Evolutionary conservation across 768 basidiomycete species (phyloP), one percentile per base, ranked within the genome.

Genomic region (Tulasnella sp.): DNA sequence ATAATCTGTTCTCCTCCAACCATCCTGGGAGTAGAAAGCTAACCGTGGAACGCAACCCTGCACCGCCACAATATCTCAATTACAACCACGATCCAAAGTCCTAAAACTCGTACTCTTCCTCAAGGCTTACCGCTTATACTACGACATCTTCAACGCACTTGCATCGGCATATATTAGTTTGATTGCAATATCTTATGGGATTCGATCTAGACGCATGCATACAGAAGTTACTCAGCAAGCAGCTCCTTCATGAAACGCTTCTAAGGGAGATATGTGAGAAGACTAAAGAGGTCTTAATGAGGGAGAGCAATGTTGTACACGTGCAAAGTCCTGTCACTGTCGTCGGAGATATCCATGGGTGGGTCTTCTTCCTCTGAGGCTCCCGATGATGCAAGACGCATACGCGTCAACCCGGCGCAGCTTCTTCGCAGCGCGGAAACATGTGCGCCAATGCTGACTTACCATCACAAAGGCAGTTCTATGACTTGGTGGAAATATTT

Each of bases 311-410:
- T 78, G 97, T 99, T 72, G 95, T 98, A 8, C 97, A 98, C 78
- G 91, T 99, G 76, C 90, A 88, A 75, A 91, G 96, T 5, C 97
- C 97, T 22, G 94, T 98, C 41, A 99, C 97, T 1, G 97, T 99
- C 35, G 97, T 98, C 41, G 97, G 97, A 67, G 97, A 99, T 80
- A 98, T 99, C 64, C 97, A 99, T 79, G 97, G 95, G 95, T 97
- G 82, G 86, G 92, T 83, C 62, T 11, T 59, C 78, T 76, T 74
- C 41, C 42, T 59, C 26, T 16, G 34, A n/a, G 42, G 22, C n/a
- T 40, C 11, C 11, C 63, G 17, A 22, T 2, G 69, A 52, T 52
- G 8, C 62, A 19, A 7, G 63, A 11, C 39, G 63, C 39, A 19
- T n/a, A 26, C 63, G 17, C 35, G 63, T 65, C 39, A 34, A 16